Evolutionary conservation across 371 early-diverging fungal genomes (phyloP).

Genomic region (Sporodiniella umbellata): DNA sequence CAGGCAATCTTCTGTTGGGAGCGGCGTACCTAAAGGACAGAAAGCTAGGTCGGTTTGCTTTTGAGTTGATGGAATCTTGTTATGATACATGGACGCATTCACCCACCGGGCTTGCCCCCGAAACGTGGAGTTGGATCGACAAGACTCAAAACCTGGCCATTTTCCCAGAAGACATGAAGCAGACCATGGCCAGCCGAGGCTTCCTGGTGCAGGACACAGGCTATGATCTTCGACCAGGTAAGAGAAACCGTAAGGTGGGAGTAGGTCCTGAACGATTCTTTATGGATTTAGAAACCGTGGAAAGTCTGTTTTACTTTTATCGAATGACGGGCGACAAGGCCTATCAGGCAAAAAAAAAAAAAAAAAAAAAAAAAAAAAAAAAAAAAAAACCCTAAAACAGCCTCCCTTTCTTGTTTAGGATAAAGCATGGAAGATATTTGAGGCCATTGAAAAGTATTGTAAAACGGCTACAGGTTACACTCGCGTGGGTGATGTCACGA

Average conservation of each 20-base stretch:
- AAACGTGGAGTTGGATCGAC: constrained; percentile 46
- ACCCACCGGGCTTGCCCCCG: constrained; percentile 41
- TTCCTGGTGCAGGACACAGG: constrained; percentile 18
- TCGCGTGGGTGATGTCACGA: constrained; percentile 53
- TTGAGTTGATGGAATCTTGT: constrained; percentile 39
- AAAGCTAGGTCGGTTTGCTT: constrained; percentile 19
- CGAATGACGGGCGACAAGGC: constrained; percentile 68
- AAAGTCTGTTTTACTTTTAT: constrained; percentile 72
- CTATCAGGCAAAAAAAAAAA: constrained; percentile 43
- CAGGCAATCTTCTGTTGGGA: constrained; percentile 42
- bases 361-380: too few species aligned
- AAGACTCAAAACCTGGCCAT: constrained; percentile 12
- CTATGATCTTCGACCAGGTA: constrained; percentile 50
- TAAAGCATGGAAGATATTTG: constrained; percentile 67
- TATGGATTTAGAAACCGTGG: constrained; percentile 61
- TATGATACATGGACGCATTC: constrained; percentile 35
- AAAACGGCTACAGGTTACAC: constrained; percentile 61
- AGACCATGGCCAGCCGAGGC: constrained; percentile 19
- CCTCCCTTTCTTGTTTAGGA: constrained; percentile 33
- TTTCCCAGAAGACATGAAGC: constrained; percentile 26
- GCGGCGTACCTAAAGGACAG: constrained; percentile 31
- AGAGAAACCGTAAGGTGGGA: background rate
- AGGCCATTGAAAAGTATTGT: constrained; percentile 64
- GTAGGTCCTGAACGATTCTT: background rate
- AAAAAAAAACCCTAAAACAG: too few species aligned